These are phyloP conservation scores for Aristolochia fimbriata DNA, from an alignment of 164 flowering plant genomes.

Conservation along the genomic window DNA sequence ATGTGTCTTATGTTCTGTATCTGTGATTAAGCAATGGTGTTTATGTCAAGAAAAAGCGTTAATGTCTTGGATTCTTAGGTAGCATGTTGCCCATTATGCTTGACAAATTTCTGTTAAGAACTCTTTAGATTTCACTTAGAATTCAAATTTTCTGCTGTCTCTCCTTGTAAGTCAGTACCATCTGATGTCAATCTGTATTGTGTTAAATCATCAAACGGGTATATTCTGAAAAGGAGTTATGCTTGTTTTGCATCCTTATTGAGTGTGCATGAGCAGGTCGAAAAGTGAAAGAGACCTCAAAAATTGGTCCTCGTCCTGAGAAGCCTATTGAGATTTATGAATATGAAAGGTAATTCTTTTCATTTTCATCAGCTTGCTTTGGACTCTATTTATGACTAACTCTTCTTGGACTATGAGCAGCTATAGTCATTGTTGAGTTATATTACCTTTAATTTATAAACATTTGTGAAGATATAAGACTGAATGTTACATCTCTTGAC, in stretches of 20 bases:
- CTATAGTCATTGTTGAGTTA: no score
- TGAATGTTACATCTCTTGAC: conserved; percentile 20
- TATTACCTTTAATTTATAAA: background rate
- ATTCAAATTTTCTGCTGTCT: background rate
- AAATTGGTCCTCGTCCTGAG: conserved; percentile 87
- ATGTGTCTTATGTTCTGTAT: no score
- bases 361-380: no score
- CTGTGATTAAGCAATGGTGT: no score
- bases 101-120: background rate
- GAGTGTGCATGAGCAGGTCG: conserved; percentile 29
- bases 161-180: background rate
- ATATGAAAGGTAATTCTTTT: conserved; percentile 43
- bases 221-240: background rate
- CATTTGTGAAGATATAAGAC: conserved; percentile 13
- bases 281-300: conserved; percentile 74
- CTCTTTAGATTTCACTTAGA: background rate
- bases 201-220: background rate
- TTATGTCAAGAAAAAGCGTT: no score
- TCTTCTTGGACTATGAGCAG: no score
- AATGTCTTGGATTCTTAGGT: background rate
- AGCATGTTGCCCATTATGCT: no score
- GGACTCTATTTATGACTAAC: no score
- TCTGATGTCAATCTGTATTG: background rate
- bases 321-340: conserved; percentile 96
- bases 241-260: background rate